Evolutionary conservation across 345 rosid genomes (phyloP).

Genomic region (Arabis hirsuta): DNA sequence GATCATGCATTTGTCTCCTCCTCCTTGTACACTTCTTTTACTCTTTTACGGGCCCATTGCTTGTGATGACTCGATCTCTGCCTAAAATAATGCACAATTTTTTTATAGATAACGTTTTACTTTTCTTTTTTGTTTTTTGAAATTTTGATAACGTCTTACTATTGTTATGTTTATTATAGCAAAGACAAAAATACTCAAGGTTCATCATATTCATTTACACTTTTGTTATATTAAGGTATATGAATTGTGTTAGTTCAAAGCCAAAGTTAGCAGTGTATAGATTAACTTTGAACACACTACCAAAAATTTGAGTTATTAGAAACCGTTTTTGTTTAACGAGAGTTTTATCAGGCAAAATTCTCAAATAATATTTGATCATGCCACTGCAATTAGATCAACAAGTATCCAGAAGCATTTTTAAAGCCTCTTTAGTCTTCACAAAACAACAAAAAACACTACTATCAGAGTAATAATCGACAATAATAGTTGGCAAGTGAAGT

Average conservation of each 20-base stretch:
- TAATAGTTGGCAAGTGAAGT: constrained; percentile 13
- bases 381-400: background rate
- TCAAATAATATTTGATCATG: background rate
- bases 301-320: no score
- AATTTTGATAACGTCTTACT: background rate
- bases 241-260: background rate
- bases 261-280: background rate
- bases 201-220: background rate
- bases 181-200: constrained; percentile 25
- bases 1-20: constrained; percentile 43
- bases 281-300: no score
- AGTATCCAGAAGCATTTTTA: background rate
- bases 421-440: background rate
- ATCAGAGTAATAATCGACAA: background rate
- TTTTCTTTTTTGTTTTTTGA: no score
- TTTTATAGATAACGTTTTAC: background rate
- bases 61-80: constrained; percentile 2
- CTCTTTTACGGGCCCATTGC: constrained; percentile 34
- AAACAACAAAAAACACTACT: background rate
- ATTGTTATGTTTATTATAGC: constrained; percentile 6
- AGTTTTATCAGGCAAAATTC: no score
- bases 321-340: no score
- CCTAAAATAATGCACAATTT: background rate
- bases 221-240: background rate
- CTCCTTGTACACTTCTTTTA: constrained; percentile 39